Evolutionary conservation across 139 green algal species (phyloP), one percentile per base, ranked within the genome.

Genomic region (Chlamydomonas sp.): DNA sequence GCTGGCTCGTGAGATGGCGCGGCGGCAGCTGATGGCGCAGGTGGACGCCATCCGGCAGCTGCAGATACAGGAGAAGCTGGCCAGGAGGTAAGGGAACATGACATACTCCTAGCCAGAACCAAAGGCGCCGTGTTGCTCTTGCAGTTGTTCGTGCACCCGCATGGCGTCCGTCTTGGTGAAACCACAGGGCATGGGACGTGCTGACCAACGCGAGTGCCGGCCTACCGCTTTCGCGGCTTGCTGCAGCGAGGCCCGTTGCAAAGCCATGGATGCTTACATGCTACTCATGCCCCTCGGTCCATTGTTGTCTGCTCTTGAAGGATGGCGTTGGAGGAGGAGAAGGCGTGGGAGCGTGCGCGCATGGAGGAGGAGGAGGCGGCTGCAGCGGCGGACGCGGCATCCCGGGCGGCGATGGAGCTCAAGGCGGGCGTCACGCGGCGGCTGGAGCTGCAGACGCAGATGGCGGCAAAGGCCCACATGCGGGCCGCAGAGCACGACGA

Each of bases 391-490:
- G 87, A 90, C 7, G 80, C 76, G 18, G 89, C 78, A 49, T 66
- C 75, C 2, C 69, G 69, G 49, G 74, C 66, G 57, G 76, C 82
- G 59, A 72, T 71, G 31, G 78, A 77, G 17, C 77, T 73, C 8
- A 87, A 89, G 67, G 60, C 60, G 0, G 88, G 80, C 1, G 69
- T 94, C 20, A 81, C 88, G 72, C 86, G 91, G 63, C 86, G 87
- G 76, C 87, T 95, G 75, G 90, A 93, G 67, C 77, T 95, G 12
- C 88, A 94, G 67, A 92, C 93, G 3, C 91, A 94, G 90, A 94
- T 95, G 86, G 86, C 91, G 14, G 80, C 87, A 31, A 90, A 90
- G 68, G 90, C 90, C 69, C 93, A 94, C 77, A 91, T 94, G 58
- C 82, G 78, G 18, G 91, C 91, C 12, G 90, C 93, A 4, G 93